Evolutionary conservation across 768 basidiomycete genomes (phyloP).

Genomic region (Pleurotus ostreatus): DNA sequence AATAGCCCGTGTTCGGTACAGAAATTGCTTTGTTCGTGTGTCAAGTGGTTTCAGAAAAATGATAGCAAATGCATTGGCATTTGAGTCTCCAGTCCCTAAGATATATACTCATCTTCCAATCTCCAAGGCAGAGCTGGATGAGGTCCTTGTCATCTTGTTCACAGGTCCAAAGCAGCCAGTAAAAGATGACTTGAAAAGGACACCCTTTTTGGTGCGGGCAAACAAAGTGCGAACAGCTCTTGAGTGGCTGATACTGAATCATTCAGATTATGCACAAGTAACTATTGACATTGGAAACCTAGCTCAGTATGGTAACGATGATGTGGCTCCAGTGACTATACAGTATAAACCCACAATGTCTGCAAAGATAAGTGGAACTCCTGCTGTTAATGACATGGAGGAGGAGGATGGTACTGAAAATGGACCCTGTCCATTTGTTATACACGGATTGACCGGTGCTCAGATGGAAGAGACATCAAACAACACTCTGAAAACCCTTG

Average conservation of each 20-base stretch:
- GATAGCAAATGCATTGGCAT: constrained; percentile 22
- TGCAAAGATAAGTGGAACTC: constrained; percentile 9
- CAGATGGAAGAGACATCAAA: constrained; percentile 11
- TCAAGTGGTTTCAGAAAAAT: constrained; percentile 13
- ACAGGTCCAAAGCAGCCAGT: constrained; percentile 11
- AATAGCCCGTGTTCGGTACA: constrained; percentile 14
- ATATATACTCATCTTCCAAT: constrained; percentile 19
- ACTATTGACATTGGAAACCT: constrained; percentile 16
- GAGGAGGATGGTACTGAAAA: constrained; percentile 17
- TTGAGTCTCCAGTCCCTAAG: constrained; percentile 18
- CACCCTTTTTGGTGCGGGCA: constrained; percentile 20
- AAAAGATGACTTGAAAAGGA: constrained; percentile 13
- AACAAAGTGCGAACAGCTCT: constrained; percentile 18
- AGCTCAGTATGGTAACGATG: constrained; percentile 10
- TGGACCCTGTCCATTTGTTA: constrained; percentile 22
- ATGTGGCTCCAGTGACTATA: constrained; percentile 12
- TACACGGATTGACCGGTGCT: constrained; percentile 22
- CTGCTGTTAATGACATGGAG: constrained; percentile 14
- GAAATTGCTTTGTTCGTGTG: constrained; percentile 18
- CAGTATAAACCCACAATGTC: constrained; percentile 7
- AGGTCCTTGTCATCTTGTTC: constrained; percentile 16
- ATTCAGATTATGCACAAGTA: constrained; percentile 20
- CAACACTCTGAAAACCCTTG: constrained; percentile 13
- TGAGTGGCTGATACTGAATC: constrained; percentile 24
- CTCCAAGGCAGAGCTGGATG: constrained; percentile 15